Evolutionary conservation across 2,329 filamentous ascomycete genomes (phyloP).

Genomic region (Cryphonectria japonica): DNA sequence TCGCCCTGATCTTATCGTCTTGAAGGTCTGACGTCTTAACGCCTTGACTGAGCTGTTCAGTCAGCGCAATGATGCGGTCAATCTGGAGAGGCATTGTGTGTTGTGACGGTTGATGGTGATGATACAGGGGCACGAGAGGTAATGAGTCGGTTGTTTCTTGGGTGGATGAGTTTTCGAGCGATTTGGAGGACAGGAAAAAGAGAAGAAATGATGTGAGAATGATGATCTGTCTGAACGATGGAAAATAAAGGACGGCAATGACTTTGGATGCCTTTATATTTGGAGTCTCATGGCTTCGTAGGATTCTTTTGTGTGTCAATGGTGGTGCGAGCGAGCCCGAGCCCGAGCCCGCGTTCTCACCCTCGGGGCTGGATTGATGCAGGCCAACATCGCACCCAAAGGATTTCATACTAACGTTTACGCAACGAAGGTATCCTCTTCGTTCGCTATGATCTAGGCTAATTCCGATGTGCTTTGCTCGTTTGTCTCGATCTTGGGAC

Average conservation of each 20-base stretch:
- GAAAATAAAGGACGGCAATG: background rate
- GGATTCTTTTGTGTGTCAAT: background rate
- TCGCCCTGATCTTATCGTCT: background rate
- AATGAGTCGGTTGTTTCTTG: background rate
- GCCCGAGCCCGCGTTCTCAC: background rate
- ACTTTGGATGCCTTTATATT: background rate
- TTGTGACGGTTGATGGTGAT: background rate
- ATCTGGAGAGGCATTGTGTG: constrained; percentile 1
- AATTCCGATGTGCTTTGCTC: too few relatives aligned
- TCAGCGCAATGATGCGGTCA: background rate
- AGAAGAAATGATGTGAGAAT: background rate
- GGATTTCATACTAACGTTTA: background rate
- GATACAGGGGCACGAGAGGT: too few relatives aligned
- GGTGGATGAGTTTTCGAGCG: background rate
- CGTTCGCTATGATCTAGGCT: too few relatives aligned
- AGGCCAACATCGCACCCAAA: background rate
- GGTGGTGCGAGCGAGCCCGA: background rate
- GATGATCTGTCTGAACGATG: background rate
- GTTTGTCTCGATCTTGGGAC: background rate
- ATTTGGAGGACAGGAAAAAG: background rate
- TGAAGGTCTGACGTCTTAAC: background rate
- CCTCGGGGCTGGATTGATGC: background rate
- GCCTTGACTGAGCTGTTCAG: constrained; percentile 8
- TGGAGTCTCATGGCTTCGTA: background rate
- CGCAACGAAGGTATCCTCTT: background rate